phyloP scores from a whole-genome alignment of 2,329 filamentous ascomycete genomes.

The Cordyceps militaris region DNA sequence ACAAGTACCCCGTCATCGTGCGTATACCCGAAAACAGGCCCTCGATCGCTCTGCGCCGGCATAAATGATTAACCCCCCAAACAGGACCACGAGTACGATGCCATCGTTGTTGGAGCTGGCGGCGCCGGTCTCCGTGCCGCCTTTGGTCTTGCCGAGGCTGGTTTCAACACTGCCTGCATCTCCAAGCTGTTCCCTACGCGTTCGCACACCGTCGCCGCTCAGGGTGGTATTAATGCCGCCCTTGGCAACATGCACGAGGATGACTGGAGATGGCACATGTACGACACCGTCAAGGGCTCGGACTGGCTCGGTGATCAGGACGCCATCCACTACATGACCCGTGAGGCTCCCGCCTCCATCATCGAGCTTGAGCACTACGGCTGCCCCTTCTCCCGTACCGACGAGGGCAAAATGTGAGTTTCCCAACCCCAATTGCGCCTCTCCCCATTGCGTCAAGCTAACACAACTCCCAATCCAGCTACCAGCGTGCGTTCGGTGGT shows the following conservation, averaged over 20 bases:
- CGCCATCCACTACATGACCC: constrained; percentile 97
- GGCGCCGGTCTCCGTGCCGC: constrained; percentile 68
- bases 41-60: not conserved
- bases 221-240: constrained; percentile 82
- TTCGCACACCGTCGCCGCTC: constrained; percentile 75
- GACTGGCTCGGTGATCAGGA: constrained; percentile 98
- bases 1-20: constrained; percentile 92
- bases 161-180: constrained; percentile 86
- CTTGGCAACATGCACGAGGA: constrained; percentile 96
- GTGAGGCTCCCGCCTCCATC: constrained; percentile 84
- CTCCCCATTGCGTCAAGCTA: constrained; percentile 3
- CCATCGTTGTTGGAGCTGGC: constrained; percentile 82
- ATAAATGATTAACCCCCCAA: not conserved
- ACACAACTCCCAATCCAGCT: constrained; percentile 41
- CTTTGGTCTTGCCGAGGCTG: constrained; percentile 79
- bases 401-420: constrained; percentile 85
- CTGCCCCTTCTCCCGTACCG: constrained; percentile 92
- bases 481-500: constrained; percentile 97
- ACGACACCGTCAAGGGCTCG: constrained; percentile 95
- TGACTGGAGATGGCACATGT: constrained; percentile 99
- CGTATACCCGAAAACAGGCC: constrained; percentile 29
- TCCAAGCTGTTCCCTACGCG: constrained; percentile 80
- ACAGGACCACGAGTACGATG: constrained; percentile 97
- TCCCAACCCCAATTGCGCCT: not conserved
- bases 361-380: constrained; percentile 97